These are phyloP conservation scores for Dictyophora rubrovolvata DNA, from an alignment of 768 basidiomycete genomes.

Conservation along the genomic window DNA sequence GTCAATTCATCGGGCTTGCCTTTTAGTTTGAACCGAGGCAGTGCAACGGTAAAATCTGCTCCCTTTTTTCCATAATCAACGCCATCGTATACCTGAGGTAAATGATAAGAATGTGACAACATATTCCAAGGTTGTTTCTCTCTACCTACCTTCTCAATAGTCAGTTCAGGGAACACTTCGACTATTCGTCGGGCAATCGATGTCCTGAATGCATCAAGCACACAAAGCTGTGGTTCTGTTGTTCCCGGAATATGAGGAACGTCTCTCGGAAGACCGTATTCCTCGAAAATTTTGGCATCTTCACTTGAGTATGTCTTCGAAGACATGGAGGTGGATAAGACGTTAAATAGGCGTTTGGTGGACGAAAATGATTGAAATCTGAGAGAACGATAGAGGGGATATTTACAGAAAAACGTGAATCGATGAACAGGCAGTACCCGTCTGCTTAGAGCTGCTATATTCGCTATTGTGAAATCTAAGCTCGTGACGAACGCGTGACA, in stretches of 20 bases:
- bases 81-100: slow-evolving; percentile 59
- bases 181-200: slow-evolving; percentile 67
- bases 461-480: background rate
- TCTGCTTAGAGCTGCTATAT: background rate
- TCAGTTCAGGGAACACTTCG: slow-evolving; percentile 51
- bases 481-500: background rate
- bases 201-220: slow-evolving; percentile 71
- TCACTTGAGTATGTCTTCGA: background rate
- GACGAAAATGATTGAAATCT: background rate
- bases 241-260: slow-evolving; percentile 30
- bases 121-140: background rate
- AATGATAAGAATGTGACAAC: background rate
- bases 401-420: background rate
- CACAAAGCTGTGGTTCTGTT: slow-evolving; percentile 53
- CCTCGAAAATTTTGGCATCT: background rate
- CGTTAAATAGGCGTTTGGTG: background rate
- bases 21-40: slow-evolving; percentile 82
- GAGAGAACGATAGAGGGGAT: background rate
- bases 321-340: background rate
- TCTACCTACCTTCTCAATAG: slow-evolving; percentile 35
- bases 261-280: background rate
- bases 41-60: slow-evolving; percentile 83
- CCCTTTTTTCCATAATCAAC: slow-evolving; percentile 90
- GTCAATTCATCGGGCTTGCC: slow-evolving; percentile 77
- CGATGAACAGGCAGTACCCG: background rate